A percentile compares a stretch with the other conserved stretches of the same genome.
These are phyloP conservation scores for Cylindrodendrum hubeiense DNA, from an alignment of 2,329 filamentous ascomycete species.

Conservation along the genomic window DNA sequence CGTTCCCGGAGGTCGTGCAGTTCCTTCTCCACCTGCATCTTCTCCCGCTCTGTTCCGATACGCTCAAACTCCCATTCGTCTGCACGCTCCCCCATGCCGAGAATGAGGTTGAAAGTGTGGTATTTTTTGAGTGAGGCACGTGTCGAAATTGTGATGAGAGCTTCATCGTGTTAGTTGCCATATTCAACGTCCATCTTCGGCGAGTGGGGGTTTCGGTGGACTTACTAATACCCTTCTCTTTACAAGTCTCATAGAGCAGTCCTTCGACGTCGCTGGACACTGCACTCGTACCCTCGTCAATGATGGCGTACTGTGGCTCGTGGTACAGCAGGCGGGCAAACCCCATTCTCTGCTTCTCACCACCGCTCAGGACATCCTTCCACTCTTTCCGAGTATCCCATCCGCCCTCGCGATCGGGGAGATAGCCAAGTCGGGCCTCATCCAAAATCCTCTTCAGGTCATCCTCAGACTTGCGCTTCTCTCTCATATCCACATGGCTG, in stretches of 20 bases:
- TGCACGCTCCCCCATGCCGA: conserved; percentile 84
- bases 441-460: conserved; percentile 85
- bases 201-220: conserved; percentile 39
- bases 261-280: conserved; percentile 96
- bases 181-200: background rate
- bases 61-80: conserved; percentile 93
- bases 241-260: conserved; percentile 90
- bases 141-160: conserved; percentile 95
- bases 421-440: conserved; percentile 86
- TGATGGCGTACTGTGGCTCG: conserved; percentile 92
- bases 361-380: conserved; percentile 97
- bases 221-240: conserved; percentile 92
- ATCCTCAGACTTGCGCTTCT: conserved; percentile 80
- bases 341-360: conserved; percentile 96
- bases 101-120: conserved; percentile 89
- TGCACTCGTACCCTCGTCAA: conserved; percentile 95
- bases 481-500: conserved; percentile 92
- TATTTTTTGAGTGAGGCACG: conserved; percentile 95
- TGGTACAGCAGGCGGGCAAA: conserved; percentile 94
- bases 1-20: conserved; percentile 85
- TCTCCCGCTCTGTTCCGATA: conserved; percentile 94
- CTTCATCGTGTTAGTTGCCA: conserved; percentile 56
- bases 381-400: conserved; percentile 98
- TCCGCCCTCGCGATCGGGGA: conserved; percentile 91
- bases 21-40: conserved; percentile 93